Percentiles rank a stretch among this genome's conserved stretches.
Evolutionary conservation across 1,284 basidiomycete genomes (phyloP).

Genomic region (Pyrrhoderma noxium): DNA sequence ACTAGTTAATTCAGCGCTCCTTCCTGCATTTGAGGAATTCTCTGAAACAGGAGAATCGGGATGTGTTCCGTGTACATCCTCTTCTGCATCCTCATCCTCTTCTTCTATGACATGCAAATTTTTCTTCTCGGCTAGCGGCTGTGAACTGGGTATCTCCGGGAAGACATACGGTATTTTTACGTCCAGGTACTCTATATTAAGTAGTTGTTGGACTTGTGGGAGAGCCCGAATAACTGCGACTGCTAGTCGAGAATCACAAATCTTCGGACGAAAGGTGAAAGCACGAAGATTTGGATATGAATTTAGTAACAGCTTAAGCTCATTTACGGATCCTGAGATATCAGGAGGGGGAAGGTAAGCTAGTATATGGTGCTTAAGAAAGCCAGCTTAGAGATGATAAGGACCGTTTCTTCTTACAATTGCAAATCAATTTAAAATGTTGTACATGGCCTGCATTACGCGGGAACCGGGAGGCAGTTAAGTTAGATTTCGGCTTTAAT

Average conservation of each 20-base stretch:
- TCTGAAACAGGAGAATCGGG: too few relatives aligned
- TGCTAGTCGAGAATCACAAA: neutral
- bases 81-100: slow-evolving; percentile 4
- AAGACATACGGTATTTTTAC: slow-evolving; percentile 6
- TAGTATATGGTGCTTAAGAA: neutral
- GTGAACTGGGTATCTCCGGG: neutral
- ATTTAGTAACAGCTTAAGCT: neutral
- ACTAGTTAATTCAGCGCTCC: neutral
- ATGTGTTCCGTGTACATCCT: too few relatives aligned
- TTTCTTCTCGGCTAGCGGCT: neutral
- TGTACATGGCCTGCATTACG: slow-evolving; percentile 2
- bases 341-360: neutral
- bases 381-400: neutral
- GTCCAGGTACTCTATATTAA: neutral
- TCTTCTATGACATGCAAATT: slow-evolving; percentile 1
- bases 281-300: slow-evolving; percentile 5
- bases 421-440: slow-evolving; percentile 3
- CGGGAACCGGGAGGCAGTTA: slow-evolving; percentile 4
- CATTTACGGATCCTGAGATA: neutral
- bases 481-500: neutral
- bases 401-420: neutral
- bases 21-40: too few relatives aligned
- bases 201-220: neutral
- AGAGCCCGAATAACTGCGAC: neutral
- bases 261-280: slow-evolving; percentile 1